phyloP scores from a whole-genome alignment of 2,329 filamentous ascomycete species.

The Fusarium algeriense region DNA sequence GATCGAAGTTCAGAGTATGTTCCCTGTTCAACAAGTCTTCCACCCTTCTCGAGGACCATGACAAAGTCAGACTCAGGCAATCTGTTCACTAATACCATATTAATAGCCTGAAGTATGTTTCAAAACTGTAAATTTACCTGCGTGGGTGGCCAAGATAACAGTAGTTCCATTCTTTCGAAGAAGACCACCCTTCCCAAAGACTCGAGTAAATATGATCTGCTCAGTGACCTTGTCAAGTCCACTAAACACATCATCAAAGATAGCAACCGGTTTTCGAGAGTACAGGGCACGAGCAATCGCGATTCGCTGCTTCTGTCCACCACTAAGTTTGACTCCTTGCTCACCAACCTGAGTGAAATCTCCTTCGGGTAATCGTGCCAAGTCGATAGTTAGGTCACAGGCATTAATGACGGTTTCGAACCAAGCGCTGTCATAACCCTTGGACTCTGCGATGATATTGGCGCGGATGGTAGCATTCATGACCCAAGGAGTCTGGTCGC shows the following conservation, averaged over 20 bases:
- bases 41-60: slow-evolving; percentile 56
- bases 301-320: slow-evolving; percentile 53
- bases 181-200: slow-evolving; percentile 55
- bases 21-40: slow-evolving; percentile 57
- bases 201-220: slow-evolving; percentile 54
- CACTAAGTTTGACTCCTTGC: slow-evolving; percentile 52
- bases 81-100: slow-evolving; percentile 40
- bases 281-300: slow-evolving; percentile 52
- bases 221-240: slow-evolving; percentile 58
- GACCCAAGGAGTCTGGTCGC: slow-evolving; percentile 51
- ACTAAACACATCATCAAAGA: slow-evolving; percentile 57
- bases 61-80: slow-evolving; percentile 59
- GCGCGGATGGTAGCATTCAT: slow-evolving; percentile 52
- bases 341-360: slow-evolving; percentile 48
- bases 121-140: slow-evolving; percentile 33
- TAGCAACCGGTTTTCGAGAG: slow-evolving; percentile 49
- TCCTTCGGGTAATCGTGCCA: slow-evolving; percentile 42
- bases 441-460: slow-evolving; percentile 52
- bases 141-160: slow-evolving; percentile 52
- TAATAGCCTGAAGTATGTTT: not conserved
- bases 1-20: slow-evolving; percentile 54
- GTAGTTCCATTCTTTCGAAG: slow-evolving; percentile 49
- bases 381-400: slow-evolving; percentile 52
- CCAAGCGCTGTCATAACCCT: slow-evolving; percentile 48
- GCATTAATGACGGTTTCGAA: slow-evolving; percentile 51